Conservation (phyloP, 2,329 filamentous ascomycete species). For the Venturia effusa region DNA sequence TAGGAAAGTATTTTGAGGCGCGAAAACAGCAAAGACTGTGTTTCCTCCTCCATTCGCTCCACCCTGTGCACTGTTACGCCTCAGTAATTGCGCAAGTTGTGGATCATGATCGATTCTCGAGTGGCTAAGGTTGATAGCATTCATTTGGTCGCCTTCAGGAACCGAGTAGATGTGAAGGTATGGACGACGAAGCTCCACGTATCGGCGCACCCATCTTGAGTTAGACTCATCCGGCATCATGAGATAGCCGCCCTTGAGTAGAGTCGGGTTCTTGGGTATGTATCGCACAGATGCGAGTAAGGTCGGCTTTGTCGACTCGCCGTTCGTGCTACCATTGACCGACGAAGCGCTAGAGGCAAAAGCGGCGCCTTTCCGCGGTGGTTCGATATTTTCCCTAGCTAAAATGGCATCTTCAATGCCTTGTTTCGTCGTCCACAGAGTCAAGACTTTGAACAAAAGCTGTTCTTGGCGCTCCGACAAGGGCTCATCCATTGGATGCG, state of each 20-base stretch:
- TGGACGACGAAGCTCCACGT: conserved; percentile 81
- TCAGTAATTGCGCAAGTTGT: conserved; percentile 69
- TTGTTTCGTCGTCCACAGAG: conserved; percentile 48
- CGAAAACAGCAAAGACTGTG: conserved; percentile 74
- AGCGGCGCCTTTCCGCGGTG: conserved; percentile 51
- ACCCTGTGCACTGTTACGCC: conserved; percentile 32
- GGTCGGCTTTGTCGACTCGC: conserved; percentile 47
- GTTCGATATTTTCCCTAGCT: conserved; percentile 46
- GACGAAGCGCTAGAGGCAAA: conserved; percentile 30
- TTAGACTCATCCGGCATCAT: conserved; percentile 73
- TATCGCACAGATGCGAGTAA: conserved; percentile 68
- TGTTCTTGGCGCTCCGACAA: conserved; percentile 24
- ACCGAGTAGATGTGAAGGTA: conserved; percentile 86
- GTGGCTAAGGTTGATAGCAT: conserved; percentile 78
- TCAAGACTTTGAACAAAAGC: conserved; percentile 44
- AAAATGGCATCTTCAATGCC: conserved; percentile 36
- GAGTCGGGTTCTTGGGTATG: conserved; percentile 59
- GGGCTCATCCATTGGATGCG: conserved; percentile 17
- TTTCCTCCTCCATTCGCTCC: conserved; percentile 28
- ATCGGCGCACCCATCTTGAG: conserved; percentile 80
- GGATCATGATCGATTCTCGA: conserved; percentile 88
- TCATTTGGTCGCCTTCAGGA: conserved; percentile 79
- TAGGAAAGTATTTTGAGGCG: conserved; percentile 86
- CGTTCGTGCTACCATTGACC: conserved; percentile 51
- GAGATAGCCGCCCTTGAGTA: conserved; percentile 81